A percentile compares a stretch with the other conserved stretches of the same genome.
These are phyloP conservation scores for Sclerospora graminicola DNA, from an alignment of 352 stramenopile genomes.

Conservation along the genomic window DNA sequence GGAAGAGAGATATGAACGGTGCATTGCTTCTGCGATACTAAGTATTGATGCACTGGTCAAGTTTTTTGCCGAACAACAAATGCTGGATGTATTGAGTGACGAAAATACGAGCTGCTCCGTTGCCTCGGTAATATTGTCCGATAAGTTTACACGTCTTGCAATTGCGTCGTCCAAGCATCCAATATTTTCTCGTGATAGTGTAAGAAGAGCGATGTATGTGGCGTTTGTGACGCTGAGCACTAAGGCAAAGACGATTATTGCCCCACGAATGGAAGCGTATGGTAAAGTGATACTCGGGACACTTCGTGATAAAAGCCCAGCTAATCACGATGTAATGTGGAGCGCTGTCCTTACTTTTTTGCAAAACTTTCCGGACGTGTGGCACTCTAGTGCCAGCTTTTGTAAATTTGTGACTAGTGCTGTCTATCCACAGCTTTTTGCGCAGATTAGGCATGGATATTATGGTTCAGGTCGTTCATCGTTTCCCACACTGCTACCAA, in stretches of 20 bases:
- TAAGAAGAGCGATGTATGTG: conserved; percentile 58
- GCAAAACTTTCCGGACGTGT: conserved; percentile 37
- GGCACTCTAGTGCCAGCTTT: conserved; percentile 30
- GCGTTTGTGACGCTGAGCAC: conserved; percentile 42
- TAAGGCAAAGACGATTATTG: conserved; percentile 30
- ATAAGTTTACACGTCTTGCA: conserved; percentile 49
- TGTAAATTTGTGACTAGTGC: conserved; percentile 52
- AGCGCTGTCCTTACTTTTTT: conserved; percentile 67
- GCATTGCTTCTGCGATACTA: conserved; percentile 46
- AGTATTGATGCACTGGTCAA: conserved; percentile 48
- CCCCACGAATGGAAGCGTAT: conserved; percentile 41
- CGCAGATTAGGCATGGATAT: conserved; percentile 68
- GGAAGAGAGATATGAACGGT: conserved; percentile 67
- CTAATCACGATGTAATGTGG: conserved; percentile 66
- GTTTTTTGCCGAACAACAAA: conserved; percentile 30
- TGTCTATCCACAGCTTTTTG: conserved; percentile 54
- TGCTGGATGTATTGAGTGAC: conserved; percentile 31
- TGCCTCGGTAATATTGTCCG: conserved; percentile 38
- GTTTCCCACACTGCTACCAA: conserved; percentile 55
- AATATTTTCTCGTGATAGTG: conserved; percentile 60
- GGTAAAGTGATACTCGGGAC: conserved; percentile 59
- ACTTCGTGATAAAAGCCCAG: conserved; percentile 55
- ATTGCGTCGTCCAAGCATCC: conserved; percentile 58
- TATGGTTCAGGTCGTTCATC: conserved; percentile 58
- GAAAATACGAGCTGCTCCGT: conserved; percentile 27